Base-by-base conservation (phyloP, 768 basidiomycete species). In the Boletellus emodensis region DNA sequence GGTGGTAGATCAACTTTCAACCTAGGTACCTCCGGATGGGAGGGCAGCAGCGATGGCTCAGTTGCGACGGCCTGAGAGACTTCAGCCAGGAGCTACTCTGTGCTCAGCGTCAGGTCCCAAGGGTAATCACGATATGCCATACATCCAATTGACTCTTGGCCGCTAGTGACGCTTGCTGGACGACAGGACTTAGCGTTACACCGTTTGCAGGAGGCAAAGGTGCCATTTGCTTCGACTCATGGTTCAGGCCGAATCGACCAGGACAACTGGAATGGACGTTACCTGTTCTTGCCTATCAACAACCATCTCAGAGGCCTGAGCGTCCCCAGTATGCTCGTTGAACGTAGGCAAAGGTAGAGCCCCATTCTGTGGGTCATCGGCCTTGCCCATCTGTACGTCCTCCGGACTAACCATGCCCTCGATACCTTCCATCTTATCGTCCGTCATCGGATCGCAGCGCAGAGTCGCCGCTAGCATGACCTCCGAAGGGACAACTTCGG, bases 21-120 rank as follows among this genome's bases (percentile, higher is more conserved):
- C 40, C 22, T 56, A 1, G 53, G 60, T 17, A 53, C 13, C n/a
- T 63, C 63, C 8, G 58, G 63, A 34, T 63, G 63, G 3, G 56
- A 64, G 7, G 61, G 63, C 22, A 63, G 34, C 3, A 65, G 40
- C 36, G 63, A 65, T 6, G 60, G 61, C 40, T 65, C 57, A 3
- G 61, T 67, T 15, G 65, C 65, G n/a, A 63, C 60, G 17, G 60
- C 58, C 57, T 62, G 63, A 4, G 65, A 62, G 38, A 65, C 62
- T 40, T 60, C 63, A 26, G 62, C 60, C 52, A 61, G 34, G 50
- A 66, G 62, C 65, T 65, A 46, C 26, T 35, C 33, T 51, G 40
- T 37, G 35, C 35, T 66, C 48, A 64, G 49, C 24, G 30, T 52
- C 40, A 66, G 41, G 53, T 58, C 41, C 44, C 33, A 54, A 30